Base-by-base conservation (phyloP, 176 grass and related monocot species). In the Stipa capillata region DNA sequence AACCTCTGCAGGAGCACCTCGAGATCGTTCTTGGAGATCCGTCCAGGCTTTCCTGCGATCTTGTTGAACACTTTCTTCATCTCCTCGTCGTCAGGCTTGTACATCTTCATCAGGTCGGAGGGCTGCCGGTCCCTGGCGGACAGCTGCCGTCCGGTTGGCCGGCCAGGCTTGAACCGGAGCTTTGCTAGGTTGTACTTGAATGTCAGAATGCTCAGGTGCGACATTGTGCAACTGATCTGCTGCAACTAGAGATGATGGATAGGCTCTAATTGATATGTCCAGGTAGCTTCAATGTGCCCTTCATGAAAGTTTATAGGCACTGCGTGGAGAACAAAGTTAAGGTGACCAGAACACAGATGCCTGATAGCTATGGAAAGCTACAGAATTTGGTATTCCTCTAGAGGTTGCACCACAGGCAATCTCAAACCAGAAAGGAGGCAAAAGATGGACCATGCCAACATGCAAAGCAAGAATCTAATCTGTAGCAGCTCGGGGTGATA, bases 101-200 rank as follows among this genome's bases (percentile, higher is more conserved):
- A 93, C 41, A 51, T 47, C n/a, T n/a, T n/a, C 8, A 55, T 75
- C 53, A 91, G n/a, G 64, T 95, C 92, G 0, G 92, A 91, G 64
- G 34, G 42, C 58, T 93, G 81, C 27, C 80, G 32, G 47, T 91
- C 90, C 54, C 67, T 72, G 31, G 32, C 18, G 0, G 92, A 86
- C 12, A 77, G 69, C 44, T 57, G 43, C 70, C 73, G 80, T 1
- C 50, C 59, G 0, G 57, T 29, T n/a, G 61, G 39, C 45, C 50
- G 76, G 37, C 29, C 18, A 20, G 68, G 20, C 37, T 77, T 90
- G 69, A 31, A 65, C 44, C 50, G 45, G 40, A 78, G 81, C 79
- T 90, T 94, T 1, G 36, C 82, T 10, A 94, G 43, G 47, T 91
- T 89, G 83, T 98, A 91, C 24, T 84, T 84, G 86, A 99, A 95